Conservation (phyloP, 148 eudicot species). For the Vaccinium myrtillus region DNA sequence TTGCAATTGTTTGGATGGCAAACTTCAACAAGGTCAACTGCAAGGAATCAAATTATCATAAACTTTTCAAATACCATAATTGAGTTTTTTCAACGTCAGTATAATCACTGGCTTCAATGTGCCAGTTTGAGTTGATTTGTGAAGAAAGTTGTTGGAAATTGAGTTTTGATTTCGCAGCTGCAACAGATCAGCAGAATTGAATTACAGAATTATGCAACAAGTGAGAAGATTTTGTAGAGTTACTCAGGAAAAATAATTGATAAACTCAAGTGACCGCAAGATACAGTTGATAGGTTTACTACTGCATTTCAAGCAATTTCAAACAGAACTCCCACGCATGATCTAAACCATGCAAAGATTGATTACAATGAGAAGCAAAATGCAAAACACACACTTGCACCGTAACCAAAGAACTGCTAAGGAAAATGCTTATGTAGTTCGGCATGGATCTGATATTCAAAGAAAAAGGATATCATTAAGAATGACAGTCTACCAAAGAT, state of each 20-base stretch:
- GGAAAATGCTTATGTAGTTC: background rate
- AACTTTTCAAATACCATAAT: conserved; percentile 1
- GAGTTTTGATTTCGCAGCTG: background rate
- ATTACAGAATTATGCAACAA: background rate
- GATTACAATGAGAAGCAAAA: background rate
- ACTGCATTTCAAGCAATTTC: background rate
- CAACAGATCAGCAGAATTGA: background rate
- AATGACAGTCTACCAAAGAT: background rate
- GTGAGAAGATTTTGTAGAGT: background rate
- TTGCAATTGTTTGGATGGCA: conserved; percentile 95
- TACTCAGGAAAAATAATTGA: background rate
- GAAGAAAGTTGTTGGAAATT: background rate
- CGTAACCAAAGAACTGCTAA: background rate
- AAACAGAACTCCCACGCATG: background rate
- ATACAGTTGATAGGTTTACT: background rate
- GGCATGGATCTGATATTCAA: background rate
- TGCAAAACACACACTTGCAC: background rate
- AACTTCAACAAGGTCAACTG: conserved; percentile 95
- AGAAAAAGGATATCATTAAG: conserved; percentile 4
- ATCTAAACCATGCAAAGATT: background rate
- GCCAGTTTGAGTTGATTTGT: background rate
- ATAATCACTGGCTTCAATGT: background rate
- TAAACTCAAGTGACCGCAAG: background rate
- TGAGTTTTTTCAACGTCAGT: background rate
- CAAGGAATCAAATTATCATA: conserved; percentile 22